These are phyloP conservation scores for Abrus precatorius DNA, from an alignment of 306 rosid species.

Conservation along the genomic window DNA sequence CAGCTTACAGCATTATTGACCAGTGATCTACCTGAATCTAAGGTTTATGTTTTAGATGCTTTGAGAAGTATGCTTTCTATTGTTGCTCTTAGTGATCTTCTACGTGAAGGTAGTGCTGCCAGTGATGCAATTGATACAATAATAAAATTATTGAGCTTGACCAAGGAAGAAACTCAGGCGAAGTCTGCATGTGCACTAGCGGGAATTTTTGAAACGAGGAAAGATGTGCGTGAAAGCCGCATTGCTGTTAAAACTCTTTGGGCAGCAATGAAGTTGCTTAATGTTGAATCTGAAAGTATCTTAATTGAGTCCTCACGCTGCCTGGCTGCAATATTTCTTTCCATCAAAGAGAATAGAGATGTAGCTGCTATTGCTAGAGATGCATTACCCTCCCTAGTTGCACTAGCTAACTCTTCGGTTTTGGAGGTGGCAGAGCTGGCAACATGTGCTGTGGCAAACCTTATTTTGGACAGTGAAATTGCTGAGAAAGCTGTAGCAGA, in stretches of 20 bases:
- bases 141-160: constrained; percentile 80
- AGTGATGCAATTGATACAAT: constrained; percentile 93
- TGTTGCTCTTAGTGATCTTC: constrained; percentile 83
- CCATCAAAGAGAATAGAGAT: constrained; percentile 91
- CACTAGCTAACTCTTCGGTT: constrained; percentile 79
- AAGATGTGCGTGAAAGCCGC: constrained; percentile 92
- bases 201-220: constrained; percentile 87
- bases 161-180: constrained; percentile 95
- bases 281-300: constrained; percentile 78
- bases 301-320: constrained; percentile 83
- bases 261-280: constrained; percentile 79
- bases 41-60: constrained; percentile 94
- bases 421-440: constrained; percentile 92
- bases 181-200: constrained; percentile 93
- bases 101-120: constrained; percentile 97
- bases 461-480: constrained; percentile 84
- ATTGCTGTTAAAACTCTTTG: constrained; percentile 85
- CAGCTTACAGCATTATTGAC: constrained; percentile 96
- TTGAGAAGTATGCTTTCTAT: constrained; percentile 96
- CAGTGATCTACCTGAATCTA: constrained; percentile 97
- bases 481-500: constrained; percentile 83
- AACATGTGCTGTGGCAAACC: constrained; percentile 96
- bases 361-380: constrained; percentile 86
- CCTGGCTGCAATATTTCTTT: constrained; percentile 92
- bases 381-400: constrained; percentile 69